Conservation (phyloP, 441 rosid genomes). For the Dalechampia spathulata region DNA sequence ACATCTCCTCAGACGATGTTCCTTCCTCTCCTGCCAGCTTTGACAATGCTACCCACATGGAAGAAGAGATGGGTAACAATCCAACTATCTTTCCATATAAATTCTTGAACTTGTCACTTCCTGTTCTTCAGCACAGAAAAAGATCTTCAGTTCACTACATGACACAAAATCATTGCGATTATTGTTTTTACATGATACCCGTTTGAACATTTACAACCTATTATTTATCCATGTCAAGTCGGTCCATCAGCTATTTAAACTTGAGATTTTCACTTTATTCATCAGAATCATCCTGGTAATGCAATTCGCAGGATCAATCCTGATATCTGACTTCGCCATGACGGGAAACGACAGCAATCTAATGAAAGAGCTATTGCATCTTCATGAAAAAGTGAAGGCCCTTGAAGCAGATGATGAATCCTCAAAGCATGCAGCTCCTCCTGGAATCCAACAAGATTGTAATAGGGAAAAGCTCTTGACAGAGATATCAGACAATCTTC, state of each 20-base stretch:
- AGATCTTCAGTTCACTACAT: too few species aligned
- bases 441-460: conserved; percentile 18
- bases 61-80: conserved; percentile 27
- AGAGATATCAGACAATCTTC: conserved; percentile 37
- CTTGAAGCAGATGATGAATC: conserved; percentile 34
- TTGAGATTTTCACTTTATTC: too few species aligned
- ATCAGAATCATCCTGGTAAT: too few species aligned
- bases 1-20: conserved; percentile 17
- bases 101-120: too few species aligned
- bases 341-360: conserved; percentile 23
- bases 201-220: too few species aligned
- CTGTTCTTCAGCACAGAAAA: too few species aligned
- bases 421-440: conserved; percentile 20
- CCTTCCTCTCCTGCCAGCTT: conserved; percentile 20
- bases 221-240: too few species aligned
- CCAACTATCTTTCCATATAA: not conserved
- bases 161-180: too few species aligned
- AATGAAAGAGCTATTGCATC: conserved; percentile 27
- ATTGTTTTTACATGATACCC: too few species aligned
- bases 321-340: too few species aligned
- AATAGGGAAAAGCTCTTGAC: conserved; percentile 33
- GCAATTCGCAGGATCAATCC: too few species aligned
- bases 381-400: conserved; percentile 30
- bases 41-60: conserved; percentile 10
- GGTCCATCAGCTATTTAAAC: too few species aligned